These are phyloP conservation scores for Fusarium clavum DNA, from an alignment of 2,329 filamentous ascomycete genomes.

Conservation along the genomic window DNA sequence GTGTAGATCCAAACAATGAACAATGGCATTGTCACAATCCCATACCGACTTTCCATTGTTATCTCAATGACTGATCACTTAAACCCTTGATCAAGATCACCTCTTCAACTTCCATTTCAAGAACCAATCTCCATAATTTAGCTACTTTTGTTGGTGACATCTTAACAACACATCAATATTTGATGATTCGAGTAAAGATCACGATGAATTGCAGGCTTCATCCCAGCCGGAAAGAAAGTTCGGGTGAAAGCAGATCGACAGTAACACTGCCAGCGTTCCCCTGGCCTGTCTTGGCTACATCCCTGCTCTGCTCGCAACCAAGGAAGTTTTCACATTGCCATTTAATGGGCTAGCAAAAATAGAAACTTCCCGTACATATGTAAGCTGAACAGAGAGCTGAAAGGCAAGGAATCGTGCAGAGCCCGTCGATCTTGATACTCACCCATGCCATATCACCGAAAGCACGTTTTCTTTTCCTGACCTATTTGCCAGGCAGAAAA, in stretches of 20 bases:
- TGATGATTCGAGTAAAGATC: neutral
- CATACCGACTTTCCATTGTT: neutral
- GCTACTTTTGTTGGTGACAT: neutral
- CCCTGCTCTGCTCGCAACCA: neutral
- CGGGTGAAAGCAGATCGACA: neutral
- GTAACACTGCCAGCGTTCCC: constrained; percentile 3
- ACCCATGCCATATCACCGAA: neutral
- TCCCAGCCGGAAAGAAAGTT: neutral
- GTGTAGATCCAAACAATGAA: neutral
- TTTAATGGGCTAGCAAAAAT: neutral
- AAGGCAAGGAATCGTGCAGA: neutral
- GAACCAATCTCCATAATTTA: neutral
- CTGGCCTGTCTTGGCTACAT: constrained; percentile 21
- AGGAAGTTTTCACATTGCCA: neutral
- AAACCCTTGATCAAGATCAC: neutral
- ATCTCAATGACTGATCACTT: neutral
- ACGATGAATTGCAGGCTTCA: neutral
- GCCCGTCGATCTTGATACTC: neutral
- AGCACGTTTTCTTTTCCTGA: neutral
- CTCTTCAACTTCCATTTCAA: neutral
- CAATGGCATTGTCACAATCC: neutral
- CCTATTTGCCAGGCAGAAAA: neutral
- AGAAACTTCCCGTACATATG: neutral
- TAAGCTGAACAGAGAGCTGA: neutral
- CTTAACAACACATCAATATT: neutral